These are phyloP conservation scores for Talaromyces proteolyticus DNA, from an alignment of 495 filamentous ascomycete species.

Conservation along the genomic window DNA sequence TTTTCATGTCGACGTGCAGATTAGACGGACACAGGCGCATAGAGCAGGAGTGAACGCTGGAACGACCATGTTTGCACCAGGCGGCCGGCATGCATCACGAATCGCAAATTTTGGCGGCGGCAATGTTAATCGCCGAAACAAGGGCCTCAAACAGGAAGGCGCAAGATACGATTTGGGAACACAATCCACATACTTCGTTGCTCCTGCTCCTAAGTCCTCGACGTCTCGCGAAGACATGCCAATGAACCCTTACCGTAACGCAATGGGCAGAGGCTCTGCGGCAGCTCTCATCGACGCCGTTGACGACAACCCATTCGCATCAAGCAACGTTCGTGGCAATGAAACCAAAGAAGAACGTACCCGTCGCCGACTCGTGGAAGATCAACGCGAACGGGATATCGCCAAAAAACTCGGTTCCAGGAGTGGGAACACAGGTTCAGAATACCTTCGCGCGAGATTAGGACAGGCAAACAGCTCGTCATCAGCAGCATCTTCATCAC, in stretches of 20 bases:
- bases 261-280: slow-evolving; percentile 29
- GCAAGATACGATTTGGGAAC: slow-evolving; percentile 53
- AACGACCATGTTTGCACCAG: slow-evolving; percentile 41
- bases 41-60: slow-evolving; percentile 77
- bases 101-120: slow-evolving; percentile 41
- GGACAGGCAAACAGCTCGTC: slow-evolving; percentile 8
- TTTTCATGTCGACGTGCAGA: slow-evolving; percentile 77
- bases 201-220: slow-evolving; percentile 26
- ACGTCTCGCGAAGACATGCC: neutral
- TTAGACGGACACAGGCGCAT: slow-evolving; percentile 61
- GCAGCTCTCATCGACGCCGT: slow-evolving; percentile 68
- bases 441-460: slow-evolving; percentile 61
- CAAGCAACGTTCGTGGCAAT: slow-evolving; percentile 35
- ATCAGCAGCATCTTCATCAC: slow-evolving; percentile 10
- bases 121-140: slow-evolving; percentile 24
- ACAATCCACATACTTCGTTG: slow-evolving; percentile 55
- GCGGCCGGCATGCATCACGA: slow-evolving; percentile 34
- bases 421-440: slow-evolving; percentile 63
- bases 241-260: slow-evolving; percentile 4
- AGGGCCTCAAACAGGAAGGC: slow-evolving; percentile 37
- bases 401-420: slow-evolving; percentile 59
- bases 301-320: slow-evolving; percentile 49
- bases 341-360: slow-evolving; percentile 59
- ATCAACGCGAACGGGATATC: slow-evolving; percentile 78
- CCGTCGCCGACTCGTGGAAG: slow-evolving; percentile 60